Conservation (phyloP, 208 protist genomes). For the Leishmania martiniquensis region DNA sequence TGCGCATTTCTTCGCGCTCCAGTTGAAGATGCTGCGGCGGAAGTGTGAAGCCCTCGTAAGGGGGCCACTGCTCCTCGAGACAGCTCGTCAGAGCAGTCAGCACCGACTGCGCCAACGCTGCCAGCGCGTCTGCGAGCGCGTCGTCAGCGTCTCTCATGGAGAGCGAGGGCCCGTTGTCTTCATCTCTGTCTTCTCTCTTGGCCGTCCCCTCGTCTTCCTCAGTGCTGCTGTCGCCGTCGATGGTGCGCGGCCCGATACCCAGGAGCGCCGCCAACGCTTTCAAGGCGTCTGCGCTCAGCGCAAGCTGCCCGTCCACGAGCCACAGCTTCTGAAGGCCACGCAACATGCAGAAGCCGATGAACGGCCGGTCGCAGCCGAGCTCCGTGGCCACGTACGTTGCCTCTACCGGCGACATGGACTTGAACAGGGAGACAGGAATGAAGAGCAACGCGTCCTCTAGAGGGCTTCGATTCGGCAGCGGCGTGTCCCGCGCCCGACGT, state of each 20-base stretch:
- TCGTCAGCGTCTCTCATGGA: neutral
- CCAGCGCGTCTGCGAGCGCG: neutral
- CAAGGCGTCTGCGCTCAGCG: slow-evolving; percentile 1
- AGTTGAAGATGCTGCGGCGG: slow-evolving; percentile 40
- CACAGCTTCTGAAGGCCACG: slow-evolving; percentile 34
- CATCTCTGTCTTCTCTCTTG: slow-evolving; percentile 2
- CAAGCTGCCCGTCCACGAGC: neutral
- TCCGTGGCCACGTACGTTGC: slow-evolving; percentile 74
- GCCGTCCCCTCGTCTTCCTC: slow-evolving; percentile 3
- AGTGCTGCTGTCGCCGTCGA: slow-evolving; percentile 6
- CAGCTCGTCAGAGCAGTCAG: slow-evolving; percentile 18
- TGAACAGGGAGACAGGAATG: slow-evolving; percentile 47
- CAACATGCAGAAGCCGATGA: slow-evolving; percentile 64
- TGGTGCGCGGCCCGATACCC: neutral
- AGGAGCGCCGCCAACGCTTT: slow-evolving; percentile 17
- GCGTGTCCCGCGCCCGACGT: slow-evolving; percentile 16
- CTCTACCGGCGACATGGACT: slow-evolving; percentile 44
- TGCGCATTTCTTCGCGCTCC: slow-evolving; percentile 36
- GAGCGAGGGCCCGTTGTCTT: neutral
- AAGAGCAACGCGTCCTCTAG: slow-evolving; percentile 51
- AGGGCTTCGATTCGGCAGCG: slow-evolving; percentile 16
- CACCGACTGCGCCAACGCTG: slow-evolving; percentile 6
- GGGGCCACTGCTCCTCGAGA: slow-evolving; percentile 64
- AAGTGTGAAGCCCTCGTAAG: slow-evolving; percentile 45
- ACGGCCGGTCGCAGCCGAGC: slow-evolving; percentile 57